These are phyloP conservation scores for Epithele typhae DNA, from an alignment of 768 basidiomycete genomes.

Conservation along the genomic window DNA sequence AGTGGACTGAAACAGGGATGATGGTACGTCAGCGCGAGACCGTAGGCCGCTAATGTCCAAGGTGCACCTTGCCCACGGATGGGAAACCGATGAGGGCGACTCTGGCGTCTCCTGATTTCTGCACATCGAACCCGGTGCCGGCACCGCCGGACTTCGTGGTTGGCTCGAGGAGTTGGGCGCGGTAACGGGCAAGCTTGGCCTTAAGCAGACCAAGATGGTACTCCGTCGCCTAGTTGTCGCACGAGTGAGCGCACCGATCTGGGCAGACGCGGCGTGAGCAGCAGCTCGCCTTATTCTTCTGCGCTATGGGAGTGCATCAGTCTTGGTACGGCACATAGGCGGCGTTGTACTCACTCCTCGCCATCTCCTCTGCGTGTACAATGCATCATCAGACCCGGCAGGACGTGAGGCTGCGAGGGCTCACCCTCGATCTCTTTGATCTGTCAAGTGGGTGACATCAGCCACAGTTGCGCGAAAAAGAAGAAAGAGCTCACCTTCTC, in stretches of 20 bases:
- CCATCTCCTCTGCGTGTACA: slow-evolving; percentile 83
- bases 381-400: neutral
- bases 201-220: slow-evolving; percentile 92
- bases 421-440: slow-evolving; percentile 95
- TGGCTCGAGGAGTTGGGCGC: slow-evolving; percentile 93
- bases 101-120: slow-evolving; percentile 83
- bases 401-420: too few relatives aligned
- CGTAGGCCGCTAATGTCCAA: neutral
- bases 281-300: slow-evolving; percentile 83
- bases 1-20: slow-evolving; percentile 59
- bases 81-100: slow-evolving; percentile 95
- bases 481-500: slow-evolving; percentile 1
- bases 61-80: slow-evolving; percentile 79
- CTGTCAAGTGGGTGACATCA: slow-evolving; percentile 34
- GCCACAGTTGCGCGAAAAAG: neutral
- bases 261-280: neutral
- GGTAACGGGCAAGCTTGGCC: slow-evolving; percentile 91
- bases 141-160: slow-evolving; percentile 74
- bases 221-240: slow-evolving; percentile 68
- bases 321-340: neutral
- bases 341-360: slow-evolving; percentile 64
- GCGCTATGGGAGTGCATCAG: slow-evolving; percentile 44
- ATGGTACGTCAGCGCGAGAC: neutral
- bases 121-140: slow-evolving; percentile 87
- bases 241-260: slow-evolving; percentile 1